Conservation (phyloP, 805 yeast genomes). For the Yamadazyma nakazawae region DNA sequence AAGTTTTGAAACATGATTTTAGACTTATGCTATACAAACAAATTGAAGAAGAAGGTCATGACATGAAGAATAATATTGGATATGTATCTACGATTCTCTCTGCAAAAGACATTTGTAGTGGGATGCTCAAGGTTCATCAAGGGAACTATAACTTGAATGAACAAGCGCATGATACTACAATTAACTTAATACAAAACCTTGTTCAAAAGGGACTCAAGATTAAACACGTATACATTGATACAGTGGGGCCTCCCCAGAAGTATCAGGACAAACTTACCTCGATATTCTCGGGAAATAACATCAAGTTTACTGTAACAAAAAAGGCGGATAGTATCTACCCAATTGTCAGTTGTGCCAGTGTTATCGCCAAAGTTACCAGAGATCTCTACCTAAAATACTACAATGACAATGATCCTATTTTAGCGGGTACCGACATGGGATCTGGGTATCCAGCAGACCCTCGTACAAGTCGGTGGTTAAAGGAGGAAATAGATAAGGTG, state of each 20-base stretch:
- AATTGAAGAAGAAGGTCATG: slow-evolving; percentile 48
- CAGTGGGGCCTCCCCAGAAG: slow-evolving; percentile 91
- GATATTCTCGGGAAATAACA: slow-evolving; percentile 54
- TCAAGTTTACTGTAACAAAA: slow-evolving; percentile 79
- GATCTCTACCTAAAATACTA: slow-evolving; percentile 54
- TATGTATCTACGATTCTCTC: slow-evolving; percentile 86
- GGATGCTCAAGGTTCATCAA: slow-evolving; percentile 65
- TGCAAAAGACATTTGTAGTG: slow-evolving; percentile 80
- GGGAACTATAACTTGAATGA: slow-evolving; percentile 77
- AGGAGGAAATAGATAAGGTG: slow-evolving; percentile 56
- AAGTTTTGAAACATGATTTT: slow-evolving; percentile 69
- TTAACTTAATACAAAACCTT: slow-evolving; percentile 66
- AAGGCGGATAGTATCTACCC: slow-evolving; percentile 94
- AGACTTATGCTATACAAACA: slow-evolving; percentile 59
- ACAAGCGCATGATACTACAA: slow-evolving; percentile 96
- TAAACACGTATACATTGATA: slow-evolving; percentile 80
- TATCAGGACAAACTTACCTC: slow-evolving; percentile 73
- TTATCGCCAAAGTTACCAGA: slow-evolving; percentile 94
- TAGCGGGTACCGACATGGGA: slow-evolving; percentile 52
- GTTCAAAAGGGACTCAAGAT: slow-evolving; percentile 60
- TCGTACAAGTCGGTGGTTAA: slow-evolving; percentile 75
- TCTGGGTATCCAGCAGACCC: slow-evolving; percentile 97
- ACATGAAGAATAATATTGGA: slow-evolving; percentile 61
- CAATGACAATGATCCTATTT: slow-evolving; percentile 24
- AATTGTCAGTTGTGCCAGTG: slow-evolving; percentile 89